phyloP scores from a whole-genome alignment of 495 filamentous ascomycete species.

The Aspergillus kassunensis region DNA sequence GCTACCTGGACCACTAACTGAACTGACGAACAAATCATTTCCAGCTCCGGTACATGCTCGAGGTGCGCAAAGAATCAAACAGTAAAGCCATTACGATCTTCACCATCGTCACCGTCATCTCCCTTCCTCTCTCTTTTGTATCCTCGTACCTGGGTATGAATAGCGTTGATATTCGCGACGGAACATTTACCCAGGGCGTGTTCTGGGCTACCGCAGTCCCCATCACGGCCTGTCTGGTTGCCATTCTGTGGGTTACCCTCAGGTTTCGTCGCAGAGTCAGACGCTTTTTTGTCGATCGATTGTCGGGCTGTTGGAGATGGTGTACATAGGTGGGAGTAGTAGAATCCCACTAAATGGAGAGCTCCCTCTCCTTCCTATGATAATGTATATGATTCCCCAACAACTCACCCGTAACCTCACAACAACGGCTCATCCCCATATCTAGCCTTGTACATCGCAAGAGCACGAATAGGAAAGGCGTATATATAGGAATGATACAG shows the following conservation, averaged over 20 bases:
- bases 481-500: too few species aligned
- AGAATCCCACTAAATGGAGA: too few species aligned
- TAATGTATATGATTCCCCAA: too few species aligned
- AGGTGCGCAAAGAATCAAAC: not conserved
- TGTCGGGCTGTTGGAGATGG: not conserved
- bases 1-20: too few species aligned
- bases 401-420: too few species aligned
- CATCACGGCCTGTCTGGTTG: not conserved
- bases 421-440: too few species aligned
- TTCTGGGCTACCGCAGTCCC: not conserved
- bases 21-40: not conserved
- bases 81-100: not conserved
- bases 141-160: not conserved
- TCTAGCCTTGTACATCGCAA: too few species aligned
- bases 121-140: not conserved
- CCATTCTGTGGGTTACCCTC: not conserved
- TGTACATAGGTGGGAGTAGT: too few species aligned
- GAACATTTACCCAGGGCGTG: not conserved
- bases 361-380: too few species aligned
- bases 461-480: too few species aligned
- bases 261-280: not conserved
- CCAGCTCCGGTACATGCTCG: not conserved
- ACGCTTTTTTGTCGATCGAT: not conserved
- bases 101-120: not conserved
- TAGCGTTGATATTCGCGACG: not conserved